phyloP scores from a whole-genome alignment of 1,139 yeast genomes.

The Saccharomyces hybrid region DNA sequence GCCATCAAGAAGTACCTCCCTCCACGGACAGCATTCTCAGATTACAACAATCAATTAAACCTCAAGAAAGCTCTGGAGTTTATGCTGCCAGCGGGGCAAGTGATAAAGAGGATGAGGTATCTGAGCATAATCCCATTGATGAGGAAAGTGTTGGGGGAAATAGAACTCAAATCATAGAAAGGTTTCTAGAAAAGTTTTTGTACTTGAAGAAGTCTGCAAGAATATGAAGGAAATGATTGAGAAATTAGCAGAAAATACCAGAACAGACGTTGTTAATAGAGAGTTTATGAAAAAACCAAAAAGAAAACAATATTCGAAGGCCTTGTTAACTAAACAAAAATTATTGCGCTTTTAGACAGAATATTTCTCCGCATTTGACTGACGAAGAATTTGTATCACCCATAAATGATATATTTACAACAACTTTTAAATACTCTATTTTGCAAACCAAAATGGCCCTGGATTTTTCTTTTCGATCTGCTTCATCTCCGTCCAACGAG shows the following conservation, averaged over 20 bases:
- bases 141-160: neutral
- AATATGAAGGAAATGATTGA: conserved; percentile 7
- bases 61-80: neutral
- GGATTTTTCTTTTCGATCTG: conserved; percentile 17
- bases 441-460: conserved; percentile 16
- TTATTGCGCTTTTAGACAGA: conserved; percentile 2
- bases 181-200: conserved; percentile 6
- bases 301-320: conserved; percentile 4
- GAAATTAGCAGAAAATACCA: conserved; percentile 2
- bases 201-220: conserved; percentile 3
- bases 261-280: neutral
- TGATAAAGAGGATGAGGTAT: neutral
- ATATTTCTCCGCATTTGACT: conserved; percentile 1
- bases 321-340: conserved; percentile 3
- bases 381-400: conserved; percentile 13
- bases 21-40: neutral
- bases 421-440: conserved; percentile 18
- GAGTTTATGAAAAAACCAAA: conserved; percentile 8
- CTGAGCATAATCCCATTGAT: neutral
- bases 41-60: neutral
- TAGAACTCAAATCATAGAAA: conserved; percentile 3
- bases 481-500: conserved; percentile 16
- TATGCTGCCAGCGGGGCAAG: neutral
- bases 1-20: neutral
- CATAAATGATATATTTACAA: conserved; percentile 13